Percentiles rank a stretch among this genome's conserved stretches.
Conservation (phyloP, 257 asterid genomes). For the Marsdenia floribunda region DNA sequence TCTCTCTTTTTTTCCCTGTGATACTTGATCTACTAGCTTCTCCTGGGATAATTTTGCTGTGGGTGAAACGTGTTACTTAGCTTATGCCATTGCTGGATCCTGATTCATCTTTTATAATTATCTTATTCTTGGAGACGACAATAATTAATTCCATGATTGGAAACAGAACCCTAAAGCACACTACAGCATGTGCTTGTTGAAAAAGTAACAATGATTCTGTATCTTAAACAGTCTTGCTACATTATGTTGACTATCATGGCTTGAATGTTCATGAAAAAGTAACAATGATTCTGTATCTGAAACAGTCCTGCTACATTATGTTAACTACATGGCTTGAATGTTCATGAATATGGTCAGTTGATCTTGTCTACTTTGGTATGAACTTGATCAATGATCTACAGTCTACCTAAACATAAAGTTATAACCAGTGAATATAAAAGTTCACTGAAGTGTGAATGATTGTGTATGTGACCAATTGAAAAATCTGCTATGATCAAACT, state of each 20-base stretch:
- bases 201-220: background rate
- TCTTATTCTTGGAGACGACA: background rate
- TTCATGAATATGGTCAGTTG: background rate
- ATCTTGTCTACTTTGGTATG: background rate
- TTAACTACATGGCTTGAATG: background rate
- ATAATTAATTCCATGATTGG: background rate
- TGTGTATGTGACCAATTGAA: too few relatives aligned
- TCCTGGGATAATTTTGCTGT: background rate
- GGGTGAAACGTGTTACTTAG: background rate
- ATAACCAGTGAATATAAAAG: background rate
- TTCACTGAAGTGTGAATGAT: too few relatives aligned
- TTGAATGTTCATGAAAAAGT: background rate
- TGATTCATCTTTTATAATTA: background rate
- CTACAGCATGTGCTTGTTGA: background rate
- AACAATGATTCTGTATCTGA: background rate
- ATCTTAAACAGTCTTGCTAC: background rate
- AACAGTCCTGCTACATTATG: background rate
- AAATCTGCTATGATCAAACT: too few relatives aligned
- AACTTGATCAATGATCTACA: background rate
- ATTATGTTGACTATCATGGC: background rate
- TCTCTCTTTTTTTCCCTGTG: background rate
- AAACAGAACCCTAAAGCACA: too few relatives aligned
- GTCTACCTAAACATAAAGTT: background rate
- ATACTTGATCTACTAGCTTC: background rate
- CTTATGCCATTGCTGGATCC: background rate